phyloP scores from a whole-genome alignment of 805 yeast genomes.

The Alloascoidea africana region DNA sequence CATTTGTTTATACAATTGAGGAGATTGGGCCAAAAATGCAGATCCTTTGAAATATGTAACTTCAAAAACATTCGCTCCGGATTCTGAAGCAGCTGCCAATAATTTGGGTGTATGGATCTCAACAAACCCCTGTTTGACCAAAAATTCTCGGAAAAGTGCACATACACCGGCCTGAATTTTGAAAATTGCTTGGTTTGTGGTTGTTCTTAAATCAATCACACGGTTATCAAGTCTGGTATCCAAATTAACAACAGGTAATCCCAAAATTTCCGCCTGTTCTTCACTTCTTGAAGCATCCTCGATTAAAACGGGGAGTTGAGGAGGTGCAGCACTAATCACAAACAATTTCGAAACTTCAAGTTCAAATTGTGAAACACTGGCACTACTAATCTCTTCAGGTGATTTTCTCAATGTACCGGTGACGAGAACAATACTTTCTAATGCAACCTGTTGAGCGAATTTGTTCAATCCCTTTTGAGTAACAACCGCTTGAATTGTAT shows the following conservation, averaged over 20 bases:
- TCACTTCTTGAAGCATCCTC: constrained; percentile 97
- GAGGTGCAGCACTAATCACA: constrained; percentile 78
- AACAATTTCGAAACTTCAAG: constrained; percentile 59
- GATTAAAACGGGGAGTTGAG: constrained; percentile 81
- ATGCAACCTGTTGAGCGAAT: constrained; percentile 77
- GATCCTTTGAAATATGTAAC: constrained; percentile 83
- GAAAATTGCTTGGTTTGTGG: constrained; percentile 95
- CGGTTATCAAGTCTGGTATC: constrained; percentile 93
- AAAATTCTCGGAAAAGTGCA: constrained; percentile 77
- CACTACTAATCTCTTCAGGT: constrained; percentile 75
- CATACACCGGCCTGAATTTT: constrained; percentile 85
- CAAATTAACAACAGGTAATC: constrained; percentile 86
- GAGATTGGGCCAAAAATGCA: constrained; percentile 94
- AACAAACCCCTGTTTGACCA: constrained; percentile 49
- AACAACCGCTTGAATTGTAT: constrained; percentile 72
- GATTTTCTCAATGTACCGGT: constrained; percentile 75
- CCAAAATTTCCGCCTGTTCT: constrained; percentile 82
- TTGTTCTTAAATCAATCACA: constrained; percentile 92
- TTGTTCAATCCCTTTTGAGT: constrained; percentile 89
- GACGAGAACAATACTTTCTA: constrained; percentile 86
- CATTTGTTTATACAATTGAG: constrained; percentile 96
- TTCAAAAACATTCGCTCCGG: constrained; percentile 95
- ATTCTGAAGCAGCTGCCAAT: constrained; percentile 92
- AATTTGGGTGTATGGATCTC: constrained; percentile 96
- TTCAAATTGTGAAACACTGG: constrained; percentile 86